These are phyloP conservation scores for Trapa bicornis DNA, from an alignment of 345 rosid species.

Conservation along the genomic window DNA sequence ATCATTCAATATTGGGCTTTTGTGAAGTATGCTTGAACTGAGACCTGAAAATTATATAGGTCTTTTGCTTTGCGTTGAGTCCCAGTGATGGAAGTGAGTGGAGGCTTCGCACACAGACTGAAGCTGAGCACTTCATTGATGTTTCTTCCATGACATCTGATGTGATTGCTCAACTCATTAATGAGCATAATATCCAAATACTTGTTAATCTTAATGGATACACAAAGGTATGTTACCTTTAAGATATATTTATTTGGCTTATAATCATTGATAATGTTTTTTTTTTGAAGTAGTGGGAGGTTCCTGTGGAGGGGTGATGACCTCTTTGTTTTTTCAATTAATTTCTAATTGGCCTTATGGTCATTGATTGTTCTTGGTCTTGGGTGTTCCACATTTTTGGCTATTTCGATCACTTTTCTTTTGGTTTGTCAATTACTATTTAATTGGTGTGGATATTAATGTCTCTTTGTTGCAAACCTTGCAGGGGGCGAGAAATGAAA, in stretches of 20 bases:
- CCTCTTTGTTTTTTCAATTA: not conserved
- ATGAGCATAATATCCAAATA: conserved; percentile 77
- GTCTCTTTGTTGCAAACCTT: not conserved
- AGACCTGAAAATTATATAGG: conserved; percentile 26
- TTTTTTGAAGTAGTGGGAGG: no score
- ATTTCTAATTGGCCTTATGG: not conserved
- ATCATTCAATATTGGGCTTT: not conserved
- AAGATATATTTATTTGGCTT: not conserved
- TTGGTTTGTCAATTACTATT: not conserved
- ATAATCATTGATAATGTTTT: not conserved
- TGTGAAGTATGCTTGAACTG: conserved; percentile 1
- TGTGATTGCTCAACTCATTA: conserved; percentile 71
- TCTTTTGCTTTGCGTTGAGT: conserved; percentile 93
- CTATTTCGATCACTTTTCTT: not conserved
- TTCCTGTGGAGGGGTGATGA: not conserved
- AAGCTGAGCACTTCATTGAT: conserved; percentile 91
- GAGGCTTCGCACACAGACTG: conserved; percentile 83
- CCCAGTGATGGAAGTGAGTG: conserved; percentile 92
- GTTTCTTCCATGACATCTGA: conserved; percentile 85
- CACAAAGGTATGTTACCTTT: conserved; percentile 49
- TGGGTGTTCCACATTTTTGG: not conserved
- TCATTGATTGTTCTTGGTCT: not conserved
- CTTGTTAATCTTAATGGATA: conserved; percentile 92
- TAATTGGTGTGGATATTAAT: not conserved
- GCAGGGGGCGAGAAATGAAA: conserved; percentile 98